Evolutionary conservation across 352 stramenopile species (phyloP).

Genomic region (Pythium dissimile): DNA sequence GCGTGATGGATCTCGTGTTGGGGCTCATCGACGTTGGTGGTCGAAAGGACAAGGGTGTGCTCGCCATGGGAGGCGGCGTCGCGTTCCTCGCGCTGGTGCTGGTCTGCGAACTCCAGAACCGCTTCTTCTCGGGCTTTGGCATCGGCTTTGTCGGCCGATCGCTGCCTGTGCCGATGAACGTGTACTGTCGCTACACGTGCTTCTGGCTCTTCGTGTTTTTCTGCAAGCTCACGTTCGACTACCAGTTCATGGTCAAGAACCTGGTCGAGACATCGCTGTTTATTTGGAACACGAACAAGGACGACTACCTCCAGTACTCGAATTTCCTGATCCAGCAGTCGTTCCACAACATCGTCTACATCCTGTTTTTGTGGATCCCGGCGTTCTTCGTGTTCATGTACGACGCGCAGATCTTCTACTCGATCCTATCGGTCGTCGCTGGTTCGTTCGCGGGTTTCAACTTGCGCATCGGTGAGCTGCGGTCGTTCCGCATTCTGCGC

Average conservation of each 20-base stretch:
- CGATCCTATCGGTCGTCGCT: conserved; percentile 70
- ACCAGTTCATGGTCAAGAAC: conserved; percentile 84
- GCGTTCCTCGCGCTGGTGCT: conserved; percentile 45
- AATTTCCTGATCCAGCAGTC: conserved; percentile 81
- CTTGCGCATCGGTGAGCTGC: conserved; percentile 77
- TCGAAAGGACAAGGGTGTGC: conserved; percentile 53
- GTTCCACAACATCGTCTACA: conserved; percentile 86
- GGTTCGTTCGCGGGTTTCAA: conserved; percentile 85
- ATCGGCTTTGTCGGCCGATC: conserved; percentile 76
- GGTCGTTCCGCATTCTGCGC: conserved; percentile 80
- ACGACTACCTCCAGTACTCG: conserved; percentile 74
- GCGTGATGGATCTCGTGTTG: conserved; percentile 45
- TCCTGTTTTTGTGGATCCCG: conserved; percentile 80
- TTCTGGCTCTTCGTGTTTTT: conserved; percentile 78
- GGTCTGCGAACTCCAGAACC: conserved; percentile 69
- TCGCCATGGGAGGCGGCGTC: conserved; percentile 58
- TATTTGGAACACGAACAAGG: conserved; percentile 75
- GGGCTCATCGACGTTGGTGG: conserved; percentile 42
- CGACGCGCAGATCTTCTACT: conserved; percentile 86
- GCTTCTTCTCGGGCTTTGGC: conserved; percentile 60
- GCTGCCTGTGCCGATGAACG: conserved; percentile 61
- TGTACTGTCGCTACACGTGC: conserved; percentile 75
- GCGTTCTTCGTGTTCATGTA: conserved; percentile 86
- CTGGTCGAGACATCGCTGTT: conserved; percentile 85
- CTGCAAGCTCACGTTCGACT: conserved; percentile 81